These are phyloP conservation scores for Penicillium hesseltinei DNA, from an alignment of 2,329 filamentous ascomycete genomes.

Conservation along the genomic window DNA sequence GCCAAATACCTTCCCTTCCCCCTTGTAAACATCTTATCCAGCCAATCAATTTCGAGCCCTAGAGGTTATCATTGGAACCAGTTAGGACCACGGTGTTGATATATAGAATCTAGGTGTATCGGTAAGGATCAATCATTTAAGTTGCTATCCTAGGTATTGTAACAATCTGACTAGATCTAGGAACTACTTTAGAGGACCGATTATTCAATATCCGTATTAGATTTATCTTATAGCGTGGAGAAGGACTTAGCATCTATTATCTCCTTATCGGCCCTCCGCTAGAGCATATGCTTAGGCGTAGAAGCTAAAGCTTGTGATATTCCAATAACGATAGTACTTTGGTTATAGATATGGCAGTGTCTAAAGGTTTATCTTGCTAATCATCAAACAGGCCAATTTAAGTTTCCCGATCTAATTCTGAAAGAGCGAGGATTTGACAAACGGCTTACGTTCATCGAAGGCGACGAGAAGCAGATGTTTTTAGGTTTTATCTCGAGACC, in stretches of 20 bases:
- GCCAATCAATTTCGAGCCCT: constrained; percentile 17
- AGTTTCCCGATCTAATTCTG: not conserved
- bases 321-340: not conserved
- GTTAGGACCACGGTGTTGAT: constrained; percentile 33
- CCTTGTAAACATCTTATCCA: too few species aligned
- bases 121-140: constrained; percentile 13
- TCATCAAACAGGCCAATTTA: not conserved
- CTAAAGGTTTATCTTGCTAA: not conserved
- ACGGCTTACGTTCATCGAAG: not conserved
- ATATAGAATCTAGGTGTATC: constrained; percentile 37
- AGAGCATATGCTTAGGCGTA: not conserved
- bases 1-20: too few species aligned
- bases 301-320: not conserved
- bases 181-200: constrained; percentile 15
- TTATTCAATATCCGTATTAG: constrained; percentile 15
- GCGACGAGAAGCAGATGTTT: not conserved
- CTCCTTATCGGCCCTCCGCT: not conserved
- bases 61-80: constrained; percentile 30
- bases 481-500: not conserved
- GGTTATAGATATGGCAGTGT: not conserved
- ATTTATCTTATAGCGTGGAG: not conserved
- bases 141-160: not conserved
- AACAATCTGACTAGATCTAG: constrained; percentile 21
- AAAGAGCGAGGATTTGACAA: not conserved
- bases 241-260: not conserved